phyloP scores from a whole-genome alignment of 2,329 filamentous ascomycete species.

The Phoma sp. region DNA sequence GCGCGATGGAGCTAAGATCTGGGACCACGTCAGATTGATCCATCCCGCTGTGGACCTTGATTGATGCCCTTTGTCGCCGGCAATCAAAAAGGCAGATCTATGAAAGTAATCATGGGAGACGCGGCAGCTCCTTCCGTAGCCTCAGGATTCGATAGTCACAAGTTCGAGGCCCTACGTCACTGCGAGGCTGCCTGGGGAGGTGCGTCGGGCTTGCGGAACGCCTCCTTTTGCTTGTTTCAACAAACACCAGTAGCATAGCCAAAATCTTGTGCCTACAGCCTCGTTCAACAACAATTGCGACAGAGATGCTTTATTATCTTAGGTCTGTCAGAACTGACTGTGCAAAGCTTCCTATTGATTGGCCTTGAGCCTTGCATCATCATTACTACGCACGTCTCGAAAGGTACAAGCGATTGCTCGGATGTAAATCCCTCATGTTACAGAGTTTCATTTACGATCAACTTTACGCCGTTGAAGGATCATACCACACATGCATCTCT shows the following conservation, averaged over 20 bases:
- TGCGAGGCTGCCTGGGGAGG: too few relatives aligned
- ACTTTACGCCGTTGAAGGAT: neutral
- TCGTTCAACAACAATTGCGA: too few relatives aligned
- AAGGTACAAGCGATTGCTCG: neutral
- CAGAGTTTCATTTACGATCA: neutral
- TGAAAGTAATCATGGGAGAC: neutral
- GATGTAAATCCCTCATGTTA: neutral
- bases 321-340: neutral
- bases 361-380: neutral
- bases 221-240: too few relatives aligned
- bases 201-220: too few relatives aligned
- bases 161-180: too few relatives aligned
- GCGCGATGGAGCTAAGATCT: slow-evolving; percentile 14
- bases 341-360: neutral
- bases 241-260: too few relatives aligned
- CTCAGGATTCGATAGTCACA: neutral
- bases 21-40: slow-evolving; percentile 10
- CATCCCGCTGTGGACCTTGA: slow-evolving; percentile 13
- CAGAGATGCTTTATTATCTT: neutral
- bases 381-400: neutral
- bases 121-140: neutral
- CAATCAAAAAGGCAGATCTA: slow-evolving; percentile 1
- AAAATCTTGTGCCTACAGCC: too few relatives aligned
- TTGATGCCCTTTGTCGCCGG: neutral
- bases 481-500: slow-evolving; percentile 2